Percentiles rank a stretch among this genome's conserved stretches.
Conservation (phyloP, 2,329 filamentous ascomycete species). For the Orbilia ellipsospora region DNA sequence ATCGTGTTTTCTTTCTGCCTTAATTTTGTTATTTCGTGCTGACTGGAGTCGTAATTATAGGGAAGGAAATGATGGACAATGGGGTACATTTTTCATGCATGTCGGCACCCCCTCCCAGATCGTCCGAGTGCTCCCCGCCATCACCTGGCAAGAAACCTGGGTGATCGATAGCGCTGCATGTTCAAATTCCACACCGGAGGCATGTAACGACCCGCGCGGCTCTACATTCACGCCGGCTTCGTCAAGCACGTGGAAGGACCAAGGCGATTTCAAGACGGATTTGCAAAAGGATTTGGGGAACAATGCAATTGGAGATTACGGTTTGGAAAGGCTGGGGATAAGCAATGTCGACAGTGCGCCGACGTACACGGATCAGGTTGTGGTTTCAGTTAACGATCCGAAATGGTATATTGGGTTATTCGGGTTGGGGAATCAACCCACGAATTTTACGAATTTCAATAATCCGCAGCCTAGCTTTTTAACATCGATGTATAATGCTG, state of each 20-base stretch:
- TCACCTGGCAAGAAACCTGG: constrained; percentile 53
- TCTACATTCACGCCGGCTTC: constrained; percentile 19
- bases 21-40: background rate
- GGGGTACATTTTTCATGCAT: constrained; percentile 49
- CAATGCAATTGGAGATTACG: constrained; percentile 43
- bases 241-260: constrained; percentile 33
- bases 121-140: constrained; percentile 49
- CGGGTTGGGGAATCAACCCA: constrained; percentile 46
- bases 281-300: constrained; percentile 38
- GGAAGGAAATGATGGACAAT: constrained; percentile 50
- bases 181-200: background rate
- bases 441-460: constrained; percentile 50
- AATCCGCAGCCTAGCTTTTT: constrained; percentile 48
- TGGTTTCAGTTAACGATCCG: constrained; percentile 24
- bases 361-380: constrained; percentile 38
- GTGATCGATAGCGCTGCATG: constrained; percentile 29
- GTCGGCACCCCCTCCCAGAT: constrained; percentile 48
- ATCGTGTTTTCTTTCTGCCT: background rate
- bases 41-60: constrained; percentile 6
- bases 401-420: constrained; percentile 45
- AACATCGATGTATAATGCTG: constrained; percentile 39
- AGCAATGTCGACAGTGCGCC: constrained; percentile 28
- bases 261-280: constrained; percentile 40
- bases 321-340: constrained; percentile 38
- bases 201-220: constrained; percentile 37